Percentiles rank a stretch among this genome's conserved stretches.
Conservation (phyloP, 1,139 yeast species). For the Pichia sp. region DNA sequence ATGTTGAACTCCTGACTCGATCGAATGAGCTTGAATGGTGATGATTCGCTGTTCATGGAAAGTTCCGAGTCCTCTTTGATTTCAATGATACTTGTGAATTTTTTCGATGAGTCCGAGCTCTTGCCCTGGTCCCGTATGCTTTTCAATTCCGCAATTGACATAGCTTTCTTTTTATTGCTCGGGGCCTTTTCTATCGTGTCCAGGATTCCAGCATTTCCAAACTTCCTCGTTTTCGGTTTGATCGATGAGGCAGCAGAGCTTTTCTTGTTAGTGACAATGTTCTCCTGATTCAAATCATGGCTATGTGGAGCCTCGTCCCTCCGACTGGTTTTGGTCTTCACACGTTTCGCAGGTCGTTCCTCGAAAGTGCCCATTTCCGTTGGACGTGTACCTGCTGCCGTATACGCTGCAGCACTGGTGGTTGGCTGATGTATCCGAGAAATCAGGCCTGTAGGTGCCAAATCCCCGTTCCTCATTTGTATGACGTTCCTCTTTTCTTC, state of each 20-base stretch:
- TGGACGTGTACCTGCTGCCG: background rate
- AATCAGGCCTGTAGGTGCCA: too few species aligned
- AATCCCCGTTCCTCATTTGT: too few species aligned
- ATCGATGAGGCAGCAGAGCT: background rate
- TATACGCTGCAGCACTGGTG: too few species aligned
- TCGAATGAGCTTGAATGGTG: conserved; percentile 15
- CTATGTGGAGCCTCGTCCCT: background rate
- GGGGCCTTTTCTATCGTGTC: conserved; percentile 8
- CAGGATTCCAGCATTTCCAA: background rate
- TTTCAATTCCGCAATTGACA: conserved; percentile 11
- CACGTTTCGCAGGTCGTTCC: conserved; percentile 7
- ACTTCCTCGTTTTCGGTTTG: background rate
- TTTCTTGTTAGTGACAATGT: background rate
- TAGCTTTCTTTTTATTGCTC: conserved; percentile 9
- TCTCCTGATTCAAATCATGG: background rate
- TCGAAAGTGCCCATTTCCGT: conserved; percentile 8
- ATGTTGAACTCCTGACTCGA: conserved; percentile 19
- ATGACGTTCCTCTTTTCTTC: background rate
- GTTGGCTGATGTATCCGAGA: too few species aligned
- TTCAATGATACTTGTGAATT: conserved; percentile 6
- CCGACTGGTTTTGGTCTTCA: background rate
- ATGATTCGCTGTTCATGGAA: conserved; percentile 9
- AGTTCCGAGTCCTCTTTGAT: conserved; percentile 14
- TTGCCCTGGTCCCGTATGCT: conserved; percentile 5
- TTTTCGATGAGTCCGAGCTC: conserved; percentile 1